Conservation (phyloP, 345 rosid species). For the Theobroma cacao region DNA sequence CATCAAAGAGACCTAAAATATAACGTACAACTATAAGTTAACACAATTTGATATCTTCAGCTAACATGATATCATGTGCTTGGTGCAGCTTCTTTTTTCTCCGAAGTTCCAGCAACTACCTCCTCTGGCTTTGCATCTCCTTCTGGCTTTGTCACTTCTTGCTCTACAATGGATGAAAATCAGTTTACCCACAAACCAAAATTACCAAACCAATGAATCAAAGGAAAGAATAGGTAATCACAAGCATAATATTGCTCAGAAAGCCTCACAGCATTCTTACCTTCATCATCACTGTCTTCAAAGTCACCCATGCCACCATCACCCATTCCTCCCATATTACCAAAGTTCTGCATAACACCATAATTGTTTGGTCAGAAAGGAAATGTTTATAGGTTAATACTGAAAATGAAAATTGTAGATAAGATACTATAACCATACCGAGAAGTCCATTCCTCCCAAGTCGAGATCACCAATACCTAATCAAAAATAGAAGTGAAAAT, state of each 20-base stretch:
- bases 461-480: conserved; percentile 56
- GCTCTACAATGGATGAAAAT: not conserved
- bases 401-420: not conserved
- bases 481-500: conserved; percentile 11
- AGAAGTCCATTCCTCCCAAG: conserved; percentile 76
- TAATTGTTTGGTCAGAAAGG: not conserved
- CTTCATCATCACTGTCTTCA: conserved; percentile 92
- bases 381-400: not conserved
- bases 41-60: not conserved
- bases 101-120: conserved; percentile 11
- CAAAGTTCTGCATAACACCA: conserved; percentile 34
- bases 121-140: conserved; percentile 11
- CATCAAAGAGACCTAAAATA: conserved; percentile 6
- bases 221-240: not conserved
- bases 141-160: conserved; percentile 26
- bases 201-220: not conserved
- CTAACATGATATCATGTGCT: conserved; percentile 21
- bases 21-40: not conserved
- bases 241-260: not conserved
- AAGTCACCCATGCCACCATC: conserved; percentile 47
- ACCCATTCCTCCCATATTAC: conserved; percentile 33
- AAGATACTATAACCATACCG: conserved; percentile 37
- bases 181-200: not conserved
- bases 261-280: conserved; percentile 29
- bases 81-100: conserved; percentile 18